Base-by-base conservation (phyloP, 768 basidiomycete species). In the Xerocomellus dryophilus region DNA sequence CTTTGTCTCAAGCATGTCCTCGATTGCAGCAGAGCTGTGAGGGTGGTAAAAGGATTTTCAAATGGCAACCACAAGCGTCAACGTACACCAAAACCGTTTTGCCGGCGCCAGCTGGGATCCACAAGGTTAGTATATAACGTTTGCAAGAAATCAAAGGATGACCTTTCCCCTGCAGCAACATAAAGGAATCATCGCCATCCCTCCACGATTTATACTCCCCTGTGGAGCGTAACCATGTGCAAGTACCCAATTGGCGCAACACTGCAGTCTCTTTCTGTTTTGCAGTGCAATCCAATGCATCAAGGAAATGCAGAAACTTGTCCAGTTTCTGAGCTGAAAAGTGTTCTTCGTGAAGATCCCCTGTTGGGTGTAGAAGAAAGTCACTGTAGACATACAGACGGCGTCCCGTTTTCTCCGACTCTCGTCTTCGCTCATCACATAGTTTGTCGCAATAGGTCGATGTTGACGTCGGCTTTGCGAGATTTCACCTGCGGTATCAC, bases 81-180 rank as follows among this genome's bases (percentile, higher is more conserved):
- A 38, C 36, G 36, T n/a, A 38, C 36, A 14, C n/a, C 17, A 38
- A 38, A 10, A 38, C 36, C 7, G 36, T 17, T 18, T 38, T 38
- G 6, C 36, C 36, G 1, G 36, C 36, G 17, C 36, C 36, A 38
- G 36, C 36, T 38, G 36, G 12, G 34, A 15, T 15, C 34, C 12
- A 7, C 5, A 38, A 38, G 17, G 36, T 38, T 14, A 38, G 36
- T 7, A n/a, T 8, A n/a, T 17, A 18, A 38, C 36, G 9, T 38
- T 38, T 3, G 34, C n/a, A 5, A 9, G 18, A n/a, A 38, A 38
- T 38, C 32, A 3, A 7, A 15, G 14, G 15, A 15, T 7, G 6
- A 63, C 58, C 58, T 47, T 60, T 63, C 5, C 58, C 61, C 12
- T 46, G 36, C 11, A 62, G n/a, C 62, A 58, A 60, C 31, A 63